These are phyloP conservation scores for Dictyostelium citrinum DNA, from an alignment of 78 protist species.

Conservation along the genomic window DNA sequence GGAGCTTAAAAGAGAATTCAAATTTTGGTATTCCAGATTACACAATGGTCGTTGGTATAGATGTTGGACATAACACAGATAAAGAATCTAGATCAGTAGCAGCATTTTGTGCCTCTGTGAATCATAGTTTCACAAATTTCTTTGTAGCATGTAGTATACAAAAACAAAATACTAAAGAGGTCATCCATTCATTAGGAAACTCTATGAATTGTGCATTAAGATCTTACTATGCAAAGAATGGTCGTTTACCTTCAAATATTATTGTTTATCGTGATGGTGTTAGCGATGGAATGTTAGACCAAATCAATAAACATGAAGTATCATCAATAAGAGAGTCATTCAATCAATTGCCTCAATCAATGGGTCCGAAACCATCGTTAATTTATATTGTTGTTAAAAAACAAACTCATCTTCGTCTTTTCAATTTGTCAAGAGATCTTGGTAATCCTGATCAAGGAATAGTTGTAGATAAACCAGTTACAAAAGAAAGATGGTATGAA, in stretches of 20 bases:
- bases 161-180: slow-evolving; percentile 16
- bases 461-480: background rate
- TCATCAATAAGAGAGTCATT: background rate
- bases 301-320: slow-evolving; percentile 3
- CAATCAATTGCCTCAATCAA: background rate
- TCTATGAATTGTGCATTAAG: background rate
- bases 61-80: slow-evolving; percentile 64
- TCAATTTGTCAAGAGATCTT: background rate
- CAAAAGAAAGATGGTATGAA: slow-evolving; percentile 36
- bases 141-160: slow-evolving; percentile 13
- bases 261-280: slow-evolving; percentile 85
- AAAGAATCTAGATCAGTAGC: slow-evolving; percentile 16
- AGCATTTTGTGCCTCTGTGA: slow-evolving; percentile 20
- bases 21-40: background rate
- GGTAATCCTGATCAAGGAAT: slow-evolving; percentile 65
- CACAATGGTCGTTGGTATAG: slow-evolving; percentile 62
- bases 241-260: slow-evolving; percentile 35
- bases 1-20: background rate
- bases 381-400: slow-evolving; percentile 51
- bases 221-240: slow-evolving; percentile 16
- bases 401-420: slow-evolving; percentile 55
- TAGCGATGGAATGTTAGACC: slow-evolving; percentile 73
- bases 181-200: background rate
- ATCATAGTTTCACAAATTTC: background rate
- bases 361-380: background rate